A percentile compares a stretch with the other conserved stretches of the same genome.
Evolutionary conservation across 106 monocot genomes (phyloP).

Genomic region (Apostasia shenzhenica): DNA sequence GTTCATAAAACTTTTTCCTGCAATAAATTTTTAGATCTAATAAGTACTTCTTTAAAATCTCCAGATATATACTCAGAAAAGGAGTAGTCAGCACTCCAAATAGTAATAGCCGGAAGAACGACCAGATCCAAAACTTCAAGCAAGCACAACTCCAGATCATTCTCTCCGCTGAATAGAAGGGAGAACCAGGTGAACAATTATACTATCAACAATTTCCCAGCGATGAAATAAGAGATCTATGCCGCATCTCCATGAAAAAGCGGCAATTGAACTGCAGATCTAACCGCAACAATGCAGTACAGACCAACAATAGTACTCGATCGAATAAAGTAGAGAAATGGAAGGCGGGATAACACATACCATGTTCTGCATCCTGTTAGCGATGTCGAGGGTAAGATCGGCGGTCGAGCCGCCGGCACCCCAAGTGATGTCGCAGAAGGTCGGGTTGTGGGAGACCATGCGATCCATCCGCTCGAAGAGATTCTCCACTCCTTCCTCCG

Average conservation of each 20-base stretch:
- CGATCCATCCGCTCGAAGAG: slow-evolving; percentile 88
- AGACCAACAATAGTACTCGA: neutral
- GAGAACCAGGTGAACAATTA: too few relatives aligned
- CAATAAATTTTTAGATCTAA: too few relatives aligned
- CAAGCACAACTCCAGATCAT: too few relatives aligned
- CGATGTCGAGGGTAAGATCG: slow-evolving; percentile 82
- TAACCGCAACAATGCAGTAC: neutral
- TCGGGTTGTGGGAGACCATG: slow-evolving; percentile 76
- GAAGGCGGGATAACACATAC: slow-evolving; percentile 17
- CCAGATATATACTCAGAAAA: too few relatives aligned
- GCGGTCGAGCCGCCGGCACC: slow-evolving; percentile 87
- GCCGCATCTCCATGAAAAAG: neutral
- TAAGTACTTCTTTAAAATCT: too few relatives aligned
- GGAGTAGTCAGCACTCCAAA: too few relatives aligned
- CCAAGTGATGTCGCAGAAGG: slow-evolving; percentile 95
- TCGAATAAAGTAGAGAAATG: neutral
- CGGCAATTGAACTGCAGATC: slow-evolving; percentile 7
- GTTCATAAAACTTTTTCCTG: too few relatives aligned
- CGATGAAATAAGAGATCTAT: neutral
- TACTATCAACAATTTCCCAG: too few relatives aligned
- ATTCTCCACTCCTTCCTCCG: slow-evolving; percentile 81
- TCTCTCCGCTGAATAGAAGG: too few relatives aligned
- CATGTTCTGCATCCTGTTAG: slow-evolving; percentile 92
- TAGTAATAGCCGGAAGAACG: too few relatives aligned
- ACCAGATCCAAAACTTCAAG: too few relatives aligned